Percentiles rank a stretch among this genome's conserved stretches.
Conservation (phyloP, 805 yeast species). For the Tanozyma kutaoensis region DNA sequence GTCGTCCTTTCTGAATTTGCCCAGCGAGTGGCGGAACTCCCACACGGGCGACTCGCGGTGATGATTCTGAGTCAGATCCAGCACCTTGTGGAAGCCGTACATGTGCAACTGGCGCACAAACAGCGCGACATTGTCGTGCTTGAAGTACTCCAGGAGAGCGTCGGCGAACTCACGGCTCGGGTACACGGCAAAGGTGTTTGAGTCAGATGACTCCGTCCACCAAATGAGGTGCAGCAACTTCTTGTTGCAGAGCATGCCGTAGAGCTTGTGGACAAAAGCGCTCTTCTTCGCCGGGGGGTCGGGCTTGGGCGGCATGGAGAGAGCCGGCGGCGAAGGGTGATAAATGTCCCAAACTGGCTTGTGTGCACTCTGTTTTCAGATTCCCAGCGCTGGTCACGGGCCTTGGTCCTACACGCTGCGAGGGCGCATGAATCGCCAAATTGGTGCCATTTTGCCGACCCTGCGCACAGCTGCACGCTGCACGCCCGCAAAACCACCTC, state of each 20-base stretch:
- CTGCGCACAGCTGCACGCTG: no score
- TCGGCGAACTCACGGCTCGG: constrained; percentile 53
- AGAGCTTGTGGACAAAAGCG: constrained; percentile 43
- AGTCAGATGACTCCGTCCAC: constrained; percentile 31
- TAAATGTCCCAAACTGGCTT: no score
- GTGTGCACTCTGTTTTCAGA: no score
- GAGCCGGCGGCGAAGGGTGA: no score
- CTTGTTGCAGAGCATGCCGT: constrained; percentile 24
- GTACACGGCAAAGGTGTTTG: constrained; percentile 46
- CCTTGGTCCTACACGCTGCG: no score
- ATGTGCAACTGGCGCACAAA: constrained; percentile 91
- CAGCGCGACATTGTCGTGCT: constrained; percentile 87
- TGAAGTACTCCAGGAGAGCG: constrained; percentile 62
- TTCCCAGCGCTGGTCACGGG: no score
- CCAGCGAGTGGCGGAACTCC: constrained; percentile 44
- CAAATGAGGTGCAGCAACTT: constrained; percentile 22
- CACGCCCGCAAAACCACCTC: no score
- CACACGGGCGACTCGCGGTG: constrained; percentile 24
- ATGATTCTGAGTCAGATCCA: constrained; percentile 18
- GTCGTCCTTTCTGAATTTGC: constrained; percentile 36
- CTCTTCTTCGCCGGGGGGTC: constrained; percentile 30
- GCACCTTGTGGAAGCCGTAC: constrained; percentile 90
- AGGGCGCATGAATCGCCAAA: no score
- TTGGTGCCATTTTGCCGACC: no score
- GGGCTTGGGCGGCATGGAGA: no score